Percentiles rank a stretch among this genome's conserved stretches.
These are phyloP conservation scores for Fusarium tupiense DNA, from an alignment of 2,329 filamentous ascomycete species.

Conservation along the genomic window DNA sequence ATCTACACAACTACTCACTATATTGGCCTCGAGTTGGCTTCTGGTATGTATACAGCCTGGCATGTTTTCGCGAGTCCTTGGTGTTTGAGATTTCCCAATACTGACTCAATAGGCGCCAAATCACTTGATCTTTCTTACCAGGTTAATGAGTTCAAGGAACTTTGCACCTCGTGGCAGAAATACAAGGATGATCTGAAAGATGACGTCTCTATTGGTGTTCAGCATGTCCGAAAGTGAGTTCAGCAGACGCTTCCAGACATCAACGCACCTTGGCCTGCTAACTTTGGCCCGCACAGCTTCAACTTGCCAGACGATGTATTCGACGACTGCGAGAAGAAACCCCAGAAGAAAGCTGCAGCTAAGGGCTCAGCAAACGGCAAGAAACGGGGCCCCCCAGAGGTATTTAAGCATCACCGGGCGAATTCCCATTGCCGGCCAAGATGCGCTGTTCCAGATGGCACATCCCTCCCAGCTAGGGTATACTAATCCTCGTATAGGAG, in stretches of 20 bases:
- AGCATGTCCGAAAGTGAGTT: slow-evolving; percentile 85
- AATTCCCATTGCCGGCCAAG: slow-evolving; percentile 19
- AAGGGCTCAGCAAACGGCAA: slow-evolving; percentile 54
- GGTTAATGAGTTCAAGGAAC: slow-evolving; percentile 86
- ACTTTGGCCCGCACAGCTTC: slow-evolving; percentile 65
- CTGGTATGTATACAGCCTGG: slow-evolving; percentile 65
- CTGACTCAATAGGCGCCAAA: slow-evolving; percentile 67
- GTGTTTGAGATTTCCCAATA: slow-evolving; percentile 1
- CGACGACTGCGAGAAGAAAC: slow-evolving; percentile 77
- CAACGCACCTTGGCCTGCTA: slow-evolving; percentile 6
- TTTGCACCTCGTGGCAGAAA: slow-evolving; percentile 78
- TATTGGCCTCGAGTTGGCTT: slow-evolving; percentile 83
- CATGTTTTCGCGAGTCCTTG: background rate
- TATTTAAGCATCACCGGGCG: slow-evolving; percentile 45
- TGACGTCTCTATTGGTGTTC: slow-evolving; percentile 73
- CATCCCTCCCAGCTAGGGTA: slow-evolving; percentile 9
- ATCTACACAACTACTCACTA: slow-evolving; percentile 95
- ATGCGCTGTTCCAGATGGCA: slow-evolving; percentile 9
- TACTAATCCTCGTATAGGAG: slow-evolving; percentile 48
- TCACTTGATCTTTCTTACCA: slow-evolving; percentile 82
- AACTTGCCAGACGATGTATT: slow-evolving; percentile 93
- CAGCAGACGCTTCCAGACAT: background rate
- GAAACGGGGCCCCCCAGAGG: slow-evolving; percentile 61
- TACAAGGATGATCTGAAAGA: slow-evolving; percentile 77
- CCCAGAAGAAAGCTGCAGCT: slow-evolving; percentile 64